Conservation (phyloP, 169 alveolate genomes). For the Perkinsus marinus region DNA sequence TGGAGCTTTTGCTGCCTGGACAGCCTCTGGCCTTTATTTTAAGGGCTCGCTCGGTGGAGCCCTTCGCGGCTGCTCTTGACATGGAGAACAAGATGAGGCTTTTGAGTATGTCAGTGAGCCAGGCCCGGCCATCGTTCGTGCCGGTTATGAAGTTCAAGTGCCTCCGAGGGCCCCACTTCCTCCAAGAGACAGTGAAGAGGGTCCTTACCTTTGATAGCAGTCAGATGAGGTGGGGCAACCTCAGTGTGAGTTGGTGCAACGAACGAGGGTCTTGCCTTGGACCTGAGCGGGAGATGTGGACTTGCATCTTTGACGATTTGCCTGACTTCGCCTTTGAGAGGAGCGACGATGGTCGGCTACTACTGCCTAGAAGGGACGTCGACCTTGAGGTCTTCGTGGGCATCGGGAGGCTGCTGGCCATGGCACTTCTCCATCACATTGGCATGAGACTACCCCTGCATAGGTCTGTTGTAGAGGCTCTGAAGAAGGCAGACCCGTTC, state of each 20-base stretch:
- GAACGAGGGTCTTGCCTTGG: neutral
- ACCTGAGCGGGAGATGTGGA: neutral
- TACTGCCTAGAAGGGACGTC: neutral
- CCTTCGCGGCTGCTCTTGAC: neutral
- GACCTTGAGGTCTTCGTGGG: neutral
- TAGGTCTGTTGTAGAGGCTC: neutral
- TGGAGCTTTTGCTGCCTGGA: neutral
- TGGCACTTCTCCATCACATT: neutral
- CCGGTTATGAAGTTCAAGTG: neutral
- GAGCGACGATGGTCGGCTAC: neutral
- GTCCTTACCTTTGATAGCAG: neutral
- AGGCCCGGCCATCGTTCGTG: neutral
- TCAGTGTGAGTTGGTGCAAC: neutral
- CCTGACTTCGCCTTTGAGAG: neutral
- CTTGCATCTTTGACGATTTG: neutral
- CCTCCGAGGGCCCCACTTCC: neutral
- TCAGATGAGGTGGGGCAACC: neutral
- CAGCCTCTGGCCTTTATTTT: neutral
- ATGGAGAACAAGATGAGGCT: neutral
- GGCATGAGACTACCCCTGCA: neutral
- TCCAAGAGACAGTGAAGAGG: neutral
- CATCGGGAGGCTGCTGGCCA: neutral
- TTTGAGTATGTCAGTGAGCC: neutral
- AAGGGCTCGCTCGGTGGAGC: neutral
- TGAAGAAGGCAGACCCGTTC: neutral